phyloP scores from a whole-genome alignment of 2,329 filamentous ascomycete genomes.

The Aspergillus sp. region DNA sequence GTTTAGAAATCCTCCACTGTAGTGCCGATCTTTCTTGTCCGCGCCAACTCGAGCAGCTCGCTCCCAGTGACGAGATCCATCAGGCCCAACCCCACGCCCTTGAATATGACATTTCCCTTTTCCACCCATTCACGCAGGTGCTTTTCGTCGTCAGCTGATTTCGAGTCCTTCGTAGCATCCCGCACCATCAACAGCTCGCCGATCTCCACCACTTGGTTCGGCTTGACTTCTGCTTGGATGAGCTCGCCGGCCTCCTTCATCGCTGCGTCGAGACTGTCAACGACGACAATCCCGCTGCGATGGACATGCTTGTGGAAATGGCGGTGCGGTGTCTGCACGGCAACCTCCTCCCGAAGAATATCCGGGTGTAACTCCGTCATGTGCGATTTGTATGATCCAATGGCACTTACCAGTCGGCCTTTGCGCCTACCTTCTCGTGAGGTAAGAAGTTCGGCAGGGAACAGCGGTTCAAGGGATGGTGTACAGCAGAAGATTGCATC shows the following conservation, averaged over 20 bases:
- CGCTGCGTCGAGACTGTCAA: slow-evolving; percentile 73
- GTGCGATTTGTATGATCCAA: slow-evolving; percentile 58
- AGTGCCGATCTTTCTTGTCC: slow-evolving; percentile 55
- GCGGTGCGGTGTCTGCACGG: slow-evolving; percentile 43
- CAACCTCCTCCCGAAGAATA: slow-evolving; percentile 65
- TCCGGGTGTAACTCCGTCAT: slow-evolving; percentile 85
- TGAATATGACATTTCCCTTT: slow-evolving; percentile 66
- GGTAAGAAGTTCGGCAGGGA: slow-evolving; percentile 71
- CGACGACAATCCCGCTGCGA: slow-evolving; percentile 60
- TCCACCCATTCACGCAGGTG: slow-evolving; percentile 60
- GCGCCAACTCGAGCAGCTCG: slow-evolving; percentile 58
- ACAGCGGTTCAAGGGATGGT: slow-evolving; percentile 71
- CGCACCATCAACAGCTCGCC: slow-evolving; percentile 74
- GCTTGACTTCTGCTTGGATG: slow-evolving; percentile 70
- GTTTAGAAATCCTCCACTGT: slow-evolving; percentile 44
- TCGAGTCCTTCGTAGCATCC: slow-evolving; percentile 42
- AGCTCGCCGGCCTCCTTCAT: slow-evolving; percentile 84
- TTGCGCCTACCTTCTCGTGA: slow-evolving; percentile 50
- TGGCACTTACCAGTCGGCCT: slow-evolving; percentile 44
- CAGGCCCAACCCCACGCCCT: slow-evolving; percentile 66
- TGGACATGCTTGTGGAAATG: slow-evolving; percentile 53
- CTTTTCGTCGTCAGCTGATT: slow-evolving; percentile 34
- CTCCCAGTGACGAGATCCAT: slow-evolving; percentile 67
- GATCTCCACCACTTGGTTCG: slow-evolving; percentile 78
- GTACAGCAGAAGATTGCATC: slow-evolving; percentile 91